Conservation (phyloP, 1,284 basidiomycete genomes). For the Somion occarium region DNA sequence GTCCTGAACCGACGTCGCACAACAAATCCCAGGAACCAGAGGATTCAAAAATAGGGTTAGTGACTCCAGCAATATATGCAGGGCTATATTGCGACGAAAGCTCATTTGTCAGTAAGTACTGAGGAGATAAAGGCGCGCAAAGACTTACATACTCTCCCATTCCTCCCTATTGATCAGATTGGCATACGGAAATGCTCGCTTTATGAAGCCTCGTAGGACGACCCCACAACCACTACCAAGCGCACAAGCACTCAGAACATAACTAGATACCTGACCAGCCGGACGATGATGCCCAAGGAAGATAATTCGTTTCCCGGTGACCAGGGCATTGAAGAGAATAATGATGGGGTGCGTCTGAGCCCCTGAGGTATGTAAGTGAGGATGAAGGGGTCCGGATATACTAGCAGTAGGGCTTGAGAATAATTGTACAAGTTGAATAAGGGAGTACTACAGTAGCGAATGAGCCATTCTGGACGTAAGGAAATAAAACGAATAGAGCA, state of each 20-base stretch:
- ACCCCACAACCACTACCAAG: constrained; percentile 87
- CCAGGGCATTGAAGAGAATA: constrained; percentile 90
- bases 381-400: constrained; percentile 76
- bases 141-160: constrained; percentile 78
- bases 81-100: constrained; percentile 42
- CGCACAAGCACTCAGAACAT: constrained; percentile 91
- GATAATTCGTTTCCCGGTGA: constrained; percentile 91
- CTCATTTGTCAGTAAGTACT: constrained; percentile 7
- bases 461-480: background rate
- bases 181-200: constrained; percentile 91
- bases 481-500: constrained; percentile 15
- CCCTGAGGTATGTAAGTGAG: constrained; percentile 91
- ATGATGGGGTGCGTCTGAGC: constrained; percentile 90
- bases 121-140: constrained; percentile 3
- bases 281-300: constrained; percentile 88
- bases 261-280: constrained; percentile 82
- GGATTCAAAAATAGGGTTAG: constrained; percentile 92
- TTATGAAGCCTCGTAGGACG: constrained; percentile 79
- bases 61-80: constrained; percentile 93
- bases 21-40: constrained; percentile 88
- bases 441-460: constrained; percentile 65
- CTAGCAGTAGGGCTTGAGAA: constrained; percentile 70
- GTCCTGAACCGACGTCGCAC: constrained; percentile 84
- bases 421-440: constrained; percentile 86
- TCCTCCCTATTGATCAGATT: constrained; percentile 87